Conservation (phyloP, 176 grass and related monocot genomes). For the Carex kokanica region DNA sequence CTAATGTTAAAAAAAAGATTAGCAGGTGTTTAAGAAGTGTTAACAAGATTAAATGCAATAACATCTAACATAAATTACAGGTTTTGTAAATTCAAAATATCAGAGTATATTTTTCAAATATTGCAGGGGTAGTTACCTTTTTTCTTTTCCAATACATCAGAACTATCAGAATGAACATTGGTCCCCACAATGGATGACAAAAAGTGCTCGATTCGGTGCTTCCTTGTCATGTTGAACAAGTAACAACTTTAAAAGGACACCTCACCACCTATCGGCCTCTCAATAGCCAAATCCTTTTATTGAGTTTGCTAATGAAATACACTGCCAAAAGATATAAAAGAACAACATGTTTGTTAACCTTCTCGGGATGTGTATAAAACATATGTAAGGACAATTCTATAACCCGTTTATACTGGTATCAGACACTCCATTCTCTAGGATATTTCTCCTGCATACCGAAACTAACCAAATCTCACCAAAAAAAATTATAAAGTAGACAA, state of each 20-base stretch:
- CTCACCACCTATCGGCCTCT: background rate
- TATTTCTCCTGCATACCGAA: background rate
- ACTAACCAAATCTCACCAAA: background rate
- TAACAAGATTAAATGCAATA: background rate
- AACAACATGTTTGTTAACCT: background rate
- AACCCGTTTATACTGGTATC: background rate
- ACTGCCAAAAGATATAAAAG: background rate
- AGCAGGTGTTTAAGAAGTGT: background rate
- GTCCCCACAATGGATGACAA: constrained; percentile 41
- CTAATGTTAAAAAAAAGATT: background rate
- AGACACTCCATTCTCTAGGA: background rate
- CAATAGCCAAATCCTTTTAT: background rate
- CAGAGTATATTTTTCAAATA: constrained; percentile 12
- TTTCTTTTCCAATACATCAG: constrained; percentile 58
- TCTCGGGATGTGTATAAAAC: background rate
- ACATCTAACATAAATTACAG: background rate
- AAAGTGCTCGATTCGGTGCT: constrained; percentile 54
- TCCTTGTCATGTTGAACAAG: constrained; percentile 51
- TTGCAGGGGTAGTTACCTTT: constrained; percentile 40
- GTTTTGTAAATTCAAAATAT: constrained; percentile 5
- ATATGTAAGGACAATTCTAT: background rate
- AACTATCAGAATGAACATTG: constrained; percentile 31
- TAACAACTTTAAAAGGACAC: background rate
- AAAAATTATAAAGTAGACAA: background rate
- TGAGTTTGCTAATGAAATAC: background rate